Evolutionary conservation across 495 filamentous ascomycete species (phyloP), one percentile per base, ranked within the genome.

Genomic region (Trichodelitschia bisporula): DNA sequence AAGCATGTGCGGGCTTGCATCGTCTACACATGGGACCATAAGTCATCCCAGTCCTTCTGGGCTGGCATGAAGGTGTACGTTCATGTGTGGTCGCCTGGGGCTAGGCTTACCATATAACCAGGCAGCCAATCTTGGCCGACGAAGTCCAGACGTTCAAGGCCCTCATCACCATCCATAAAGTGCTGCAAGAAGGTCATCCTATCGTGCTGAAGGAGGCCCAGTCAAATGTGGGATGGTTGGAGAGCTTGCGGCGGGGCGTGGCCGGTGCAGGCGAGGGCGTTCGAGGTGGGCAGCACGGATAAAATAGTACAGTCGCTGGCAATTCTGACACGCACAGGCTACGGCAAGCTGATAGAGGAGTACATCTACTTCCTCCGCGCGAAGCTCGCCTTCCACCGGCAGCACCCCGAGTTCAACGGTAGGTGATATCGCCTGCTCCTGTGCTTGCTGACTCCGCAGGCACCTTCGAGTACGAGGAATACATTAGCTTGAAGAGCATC

Each of bases 11-110:
- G 86, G 36, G 80, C 75, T 45, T 90, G 79, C 48, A 97, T 97
- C 49, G 83, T 97, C 26, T 95, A 97, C 49, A 95, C 86, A 34
- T 97, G 86, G 86, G 86, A 97, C 57, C 82, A 95, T 60, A 93
- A 93, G 57, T 89, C 77, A 38, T 92, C 84, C 25, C 61, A 69
- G 41, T 79, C 80, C 43, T 97, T 97, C 56, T 97, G 86, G 86
- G 69, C 77, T 28, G 82, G 79, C 47, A 89, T 97, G 72, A 97
- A 97, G 69, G 86, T 97, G 73, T 86, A 60, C 36, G 74, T 43
- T 11, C 19, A 17, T 2, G 30, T 33, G 24, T 14, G 14, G 17
- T 30, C 15, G 11, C 12, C 28, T 28, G 16, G 12, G 14, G 18
- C 14, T 20, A 28, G 13, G 18, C 28, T 42, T n/a, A 17, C 9